A percentile compares a stretch with the other conserved stretches of the same genome.
These are phyloP conservation scores for Lentinula edodes DNA, from an alignment of 768 basidiomycete species.

Conservation along the genomic window DNA sequence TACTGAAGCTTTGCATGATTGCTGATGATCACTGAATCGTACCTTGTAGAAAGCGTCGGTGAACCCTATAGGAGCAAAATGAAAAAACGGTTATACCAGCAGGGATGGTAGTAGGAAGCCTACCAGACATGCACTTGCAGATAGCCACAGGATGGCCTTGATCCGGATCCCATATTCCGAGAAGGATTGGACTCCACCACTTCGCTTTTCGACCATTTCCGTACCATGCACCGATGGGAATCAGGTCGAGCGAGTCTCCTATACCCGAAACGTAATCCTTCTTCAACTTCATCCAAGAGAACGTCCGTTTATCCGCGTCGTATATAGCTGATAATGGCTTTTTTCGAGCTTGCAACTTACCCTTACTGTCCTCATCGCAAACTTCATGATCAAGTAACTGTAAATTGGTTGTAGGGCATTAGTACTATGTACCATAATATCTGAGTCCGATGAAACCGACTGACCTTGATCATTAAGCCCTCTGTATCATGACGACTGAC, in stretches of 20 bases:
- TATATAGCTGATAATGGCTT: conserved; percentile 82
- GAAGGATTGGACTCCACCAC: conserved; percentile 90
- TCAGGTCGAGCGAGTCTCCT: conserved; percentile 70
- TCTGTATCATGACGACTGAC: conserved; percentile 53
- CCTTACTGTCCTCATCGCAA: conserved; percentile 23
- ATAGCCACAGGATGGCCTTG: conserved; percentile 64
- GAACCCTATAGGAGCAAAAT: conserved; percentile 45
- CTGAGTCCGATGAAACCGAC: conserved; percentile 10
- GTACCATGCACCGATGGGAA: conserved; percentile 82
- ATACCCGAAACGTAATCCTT: conserved; percentile 84
- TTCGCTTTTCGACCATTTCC: conserved; percentile 84
- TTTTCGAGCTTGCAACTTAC: conserved; percentile 36
- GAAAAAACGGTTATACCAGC: background rate
- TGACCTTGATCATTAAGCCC: conserved; percentile 90
- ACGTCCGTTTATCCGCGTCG: conserved; percentile 83
- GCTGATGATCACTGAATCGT: background rate
- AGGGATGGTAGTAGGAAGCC: conserved; percentile 12
- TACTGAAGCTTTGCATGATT: too few relatives aligned
- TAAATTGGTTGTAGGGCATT: background rate
- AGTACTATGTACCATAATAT: conserved; percentile 3
- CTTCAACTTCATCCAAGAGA: conserved; percentile 88
- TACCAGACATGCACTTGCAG: conserved; percentile 89
- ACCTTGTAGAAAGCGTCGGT: conserved; percentile 80
- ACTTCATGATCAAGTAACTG: conserved; percentile 63
- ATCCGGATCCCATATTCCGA: conserved; percentile 68